Evolutionary conservation across 164 flowering plant species (phyloP).

Genomic region (Sextonia rubra): DNA sequence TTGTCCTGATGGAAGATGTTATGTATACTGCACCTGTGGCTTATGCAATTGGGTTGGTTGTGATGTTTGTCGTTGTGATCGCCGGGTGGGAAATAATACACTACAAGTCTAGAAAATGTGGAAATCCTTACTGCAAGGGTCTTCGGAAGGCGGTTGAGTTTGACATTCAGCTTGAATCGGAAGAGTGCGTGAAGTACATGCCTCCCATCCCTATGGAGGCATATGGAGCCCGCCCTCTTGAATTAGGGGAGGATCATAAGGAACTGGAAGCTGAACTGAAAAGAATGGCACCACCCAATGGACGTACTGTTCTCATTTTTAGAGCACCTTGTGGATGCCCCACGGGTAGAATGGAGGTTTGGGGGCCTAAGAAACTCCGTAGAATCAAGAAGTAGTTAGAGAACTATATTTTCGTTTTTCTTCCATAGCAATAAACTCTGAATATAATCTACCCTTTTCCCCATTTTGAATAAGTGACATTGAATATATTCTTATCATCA

Average conservation of each 20-base stretch:
- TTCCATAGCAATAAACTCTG: neutral
- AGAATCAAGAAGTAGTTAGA: slow-evolving; percentile 21
- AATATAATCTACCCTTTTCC: neutral
- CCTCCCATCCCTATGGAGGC: slow-evolving; percentile 23
- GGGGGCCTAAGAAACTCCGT: slow-evolving; percentile 51
- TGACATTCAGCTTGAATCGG: slow-evolving; percentile 61
- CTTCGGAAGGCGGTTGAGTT: slow-evolving; percentile 52
- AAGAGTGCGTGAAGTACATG: slow-evolving; percentile 47
- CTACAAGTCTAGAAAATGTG: slow-evolving; percentile 41
- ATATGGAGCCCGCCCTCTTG: slow-evolving; percentile 29
- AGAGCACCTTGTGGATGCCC: slow-evolving; percentile 60
- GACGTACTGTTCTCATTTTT: slow-evolving; percentile 54
- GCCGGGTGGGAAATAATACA: slow-evolving; percentile 33
- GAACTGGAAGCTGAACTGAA: slow-evolving; percentile 55
- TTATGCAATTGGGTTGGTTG: slow-evolving; percentile 26
- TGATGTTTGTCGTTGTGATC: slow-evolving; percentile 24
- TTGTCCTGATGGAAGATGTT: slow-evolving; percentile 21
- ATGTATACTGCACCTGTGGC: slow-evolving; percentile 29
- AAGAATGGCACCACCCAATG: slow-evolving; percentile 61
- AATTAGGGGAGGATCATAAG: slow-evolving; percentile 47
- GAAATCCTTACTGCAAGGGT: slow-evolving; percentile 51
- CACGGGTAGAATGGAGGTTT: slow-evolving; percentile 57
- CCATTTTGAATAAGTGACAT: neutral
- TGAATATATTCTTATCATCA: neutral
- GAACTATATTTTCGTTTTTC: no score